These are phyloP conservation scores for Coriolopsis trogii DNA, from an alignment of 1,284 basidiomycete genomes.

Conservation along the genomic window DNA sequence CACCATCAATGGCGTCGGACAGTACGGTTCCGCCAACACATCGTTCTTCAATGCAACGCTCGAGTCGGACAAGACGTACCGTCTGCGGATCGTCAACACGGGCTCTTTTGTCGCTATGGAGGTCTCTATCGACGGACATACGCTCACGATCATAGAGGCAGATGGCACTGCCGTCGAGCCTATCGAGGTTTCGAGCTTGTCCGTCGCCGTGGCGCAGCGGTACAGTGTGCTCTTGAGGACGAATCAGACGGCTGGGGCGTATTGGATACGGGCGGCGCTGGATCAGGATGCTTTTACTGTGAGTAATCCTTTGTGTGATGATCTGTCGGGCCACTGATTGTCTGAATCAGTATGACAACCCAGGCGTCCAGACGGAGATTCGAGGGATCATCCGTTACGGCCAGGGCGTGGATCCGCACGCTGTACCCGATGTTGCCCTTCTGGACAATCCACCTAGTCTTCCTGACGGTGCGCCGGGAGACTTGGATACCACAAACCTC, in stretches of 20 bases:
- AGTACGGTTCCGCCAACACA: conserved; percentile 34
- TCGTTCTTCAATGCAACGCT: conserved; percentile 28
- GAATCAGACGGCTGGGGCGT: conserved; percentile 36
- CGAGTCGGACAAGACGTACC: conserved; percentile 38
- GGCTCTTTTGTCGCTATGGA: conserved; percentile 47
- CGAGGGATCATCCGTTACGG: conserved; percentile 39
- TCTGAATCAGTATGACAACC: conserved; percentile 30
- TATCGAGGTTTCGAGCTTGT: conserved; percentile 39
- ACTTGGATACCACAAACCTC: conserved; percentile 29
- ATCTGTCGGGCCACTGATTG: conserved; percentile 1
- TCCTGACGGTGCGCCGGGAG: conserved; percentile 21
- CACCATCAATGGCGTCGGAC: conserved; percentile 41
- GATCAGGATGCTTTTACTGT: conserved; percentile 39
- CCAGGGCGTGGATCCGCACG: conserved; percentile 18
- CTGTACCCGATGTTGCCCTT: conserved; percentile 23
- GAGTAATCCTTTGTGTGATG: conserved; percentile 15
- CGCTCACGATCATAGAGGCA: conserved; percentile 48
- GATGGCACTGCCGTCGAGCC: conserved; percentile 47
- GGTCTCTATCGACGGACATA: conserved; percentile 48
- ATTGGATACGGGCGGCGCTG: conserved; percentile 45
- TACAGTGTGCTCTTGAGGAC: conserved; percentile 49
- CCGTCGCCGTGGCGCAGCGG: conserved; percentile 46
- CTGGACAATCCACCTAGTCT: conserved; percentile 23
- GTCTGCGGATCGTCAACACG: conserved; percentile 55
- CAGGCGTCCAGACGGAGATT: conserved; percentile 36